Evolutionary conservation across 1,139 yeast species (phyloP), one percentile per base, ranked within the genome.

Genomic region (Geotrichum aggregatum): DNA sequence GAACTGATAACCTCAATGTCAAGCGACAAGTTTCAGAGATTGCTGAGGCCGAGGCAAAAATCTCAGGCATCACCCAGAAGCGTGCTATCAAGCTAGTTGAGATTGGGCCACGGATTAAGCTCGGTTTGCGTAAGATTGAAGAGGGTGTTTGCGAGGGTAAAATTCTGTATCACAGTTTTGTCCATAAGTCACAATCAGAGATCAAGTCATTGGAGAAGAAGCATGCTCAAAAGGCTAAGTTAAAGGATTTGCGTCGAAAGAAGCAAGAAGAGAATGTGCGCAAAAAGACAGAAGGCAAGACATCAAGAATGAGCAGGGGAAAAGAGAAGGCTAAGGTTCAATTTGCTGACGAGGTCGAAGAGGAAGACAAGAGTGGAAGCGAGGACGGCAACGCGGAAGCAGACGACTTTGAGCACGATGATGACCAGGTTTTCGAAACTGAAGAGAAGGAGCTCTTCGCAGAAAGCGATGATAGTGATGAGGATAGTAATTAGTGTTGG

Each of bases 11-110:
- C 61, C 61, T 45, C 54, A 59, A 51, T 16, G 51, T 43, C 19
- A 57, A 54, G 5, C 31, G 36, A 21, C 21, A 19, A 16, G 28
- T 11, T 4, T n/a, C 55, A 10, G 50, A 34, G 13, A 24, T 55
- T 14, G 43, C 51, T 13, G 49, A 52, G 66, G 49, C 59, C 61
- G 47, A 39, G 16, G 16, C 24, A 26, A 30, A 14, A 1, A 11
- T 28, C 10, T 10, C 30, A 6, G 30, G 44, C 18, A 56, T 74
- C 54, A 69, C 77, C 33, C 80, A 83, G 58, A 89, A 89, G 72
- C 81, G 87, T 62, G 98, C 98, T 1, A 87, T 94, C 61, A 89
- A 89, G 66, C 76, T 94, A 55, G 87, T 92, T 0, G 99, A 94
- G 70, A 74, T 91, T 53, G 99, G 99, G 0, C 99, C 99, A 35